Evolutionary conservation across 169 alveolate species (phyloP), one percentile per base, ranked within the genome.

Genomic region (Theileria sp.): DNA sequence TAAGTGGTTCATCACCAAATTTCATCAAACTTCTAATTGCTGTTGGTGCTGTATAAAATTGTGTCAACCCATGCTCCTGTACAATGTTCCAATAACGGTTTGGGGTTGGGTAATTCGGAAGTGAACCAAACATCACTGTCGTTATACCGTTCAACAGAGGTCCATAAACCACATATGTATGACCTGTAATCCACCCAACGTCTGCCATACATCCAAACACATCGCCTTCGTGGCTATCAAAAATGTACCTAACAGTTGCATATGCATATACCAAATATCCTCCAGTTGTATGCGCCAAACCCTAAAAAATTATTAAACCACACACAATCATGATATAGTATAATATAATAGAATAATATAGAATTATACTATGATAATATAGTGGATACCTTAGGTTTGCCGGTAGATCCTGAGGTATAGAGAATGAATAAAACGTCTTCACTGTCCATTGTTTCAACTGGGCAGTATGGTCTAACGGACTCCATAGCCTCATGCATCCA

Each of bases 111-210:
- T 93, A 94, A 8, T 96, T 95, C 3, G 99, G 99, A 36, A 95
- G 94, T 17, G 99, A 97, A 79, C 97, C 98, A 85, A 95, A 98
- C 75, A 98, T 76, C 34, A 96, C 75, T 17, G 98, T 94, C 44
- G 99, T 94, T 21, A 97, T 94, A 6, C 98, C 98, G 75, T 95
- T 95, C 38, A 95, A 85, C 74, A 96, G 89, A 0, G 99, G 99
- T 17, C 98, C 99, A 89, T 98, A 98, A 32, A 96, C 92, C 62
- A 97, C 94, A 92, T 96, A 97, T 23, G 96, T 89, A 83, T 98
- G 99, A 3, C 99, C 99, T 13, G 98, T 97, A 76, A 98, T 97
- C 99, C 99, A 98, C 12, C 99, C 99, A 49, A 96, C 90, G 87
- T 98, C 99, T 8, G 99, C 98, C 51, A 97, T 95, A 77, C 98